These are phyloP conservation scores for Calonectria ilicicola DNA, from an alignment of 2,329 filamentous ascomycete genomes.

Conservation along the genomic window DNA sequence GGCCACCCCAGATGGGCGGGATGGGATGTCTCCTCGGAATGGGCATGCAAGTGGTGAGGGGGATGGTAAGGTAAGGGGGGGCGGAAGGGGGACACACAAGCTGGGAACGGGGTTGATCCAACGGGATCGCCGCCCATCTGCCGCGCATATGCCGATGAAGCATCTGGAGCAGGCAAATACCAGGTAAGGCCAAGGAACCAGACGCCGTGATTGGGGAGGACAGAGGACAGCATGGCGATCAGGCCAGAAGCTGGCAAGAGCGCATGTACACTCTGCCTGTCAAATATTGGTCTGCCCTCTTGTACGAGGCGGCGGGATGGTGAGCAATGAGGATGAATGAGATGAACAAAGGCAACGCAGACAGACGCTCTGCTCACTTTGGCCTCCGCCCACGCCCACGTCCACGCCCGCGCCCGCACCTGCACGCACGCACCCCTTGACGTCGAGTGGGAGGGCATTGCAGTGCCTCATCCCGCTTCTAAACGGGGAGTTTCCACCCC, in stretches of 20 bases:
- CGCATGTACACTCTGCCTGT: slow-evolving; percentile 23
- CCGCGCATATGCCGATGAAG: slow-evolving; percentile 46
- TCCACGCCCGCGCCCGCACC: not conserved
- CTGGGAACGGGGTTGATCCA: slow-evolving; percentile 35
- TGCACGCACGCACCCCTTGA: not conserved
- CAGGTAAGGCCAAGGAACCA: slow-evolving; percentile 23
- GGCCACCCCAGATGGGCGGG: slow-evolving; percentile 13
- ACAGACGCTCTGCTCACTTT: not conserved
- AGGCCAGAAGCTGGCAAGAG: slow-evolving; percentile 43
- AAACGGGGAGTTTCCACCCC: slow-evolving; percentile 5
- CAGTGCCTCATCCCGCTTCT: slow-evolving; percentile 7
- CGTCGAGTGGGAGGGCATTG: not conserved
- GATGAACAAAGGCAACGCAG: not conserved
- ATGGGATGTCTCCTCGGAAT: slow-evolving; percentile 17
- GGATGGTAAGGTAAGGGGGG: not conserved
- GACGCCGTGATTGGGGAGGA: slow-evolving; percentile 35
- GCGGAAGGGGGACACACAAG: not conserved
- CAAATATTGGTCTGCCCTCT: not conserved
- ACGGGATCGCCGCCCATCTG: slow-evolving; percentile 43
- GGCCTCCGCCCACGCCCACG: not conserved
- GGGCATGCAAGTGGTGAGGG: slow-evolving; percentile 12
- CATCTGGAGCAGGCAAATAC: slow-evolving; percentile 29
- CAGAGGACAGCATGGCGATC: slow-evolving; percentile 32
- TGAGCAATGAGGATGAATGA: too few relatives aligned
- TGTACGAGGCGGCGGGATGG: not conserved